phyloP scores from a whole-genome alignment of 2,329 filamentous ascomycete genomes.

The Clarireedia sp. region DNA sequence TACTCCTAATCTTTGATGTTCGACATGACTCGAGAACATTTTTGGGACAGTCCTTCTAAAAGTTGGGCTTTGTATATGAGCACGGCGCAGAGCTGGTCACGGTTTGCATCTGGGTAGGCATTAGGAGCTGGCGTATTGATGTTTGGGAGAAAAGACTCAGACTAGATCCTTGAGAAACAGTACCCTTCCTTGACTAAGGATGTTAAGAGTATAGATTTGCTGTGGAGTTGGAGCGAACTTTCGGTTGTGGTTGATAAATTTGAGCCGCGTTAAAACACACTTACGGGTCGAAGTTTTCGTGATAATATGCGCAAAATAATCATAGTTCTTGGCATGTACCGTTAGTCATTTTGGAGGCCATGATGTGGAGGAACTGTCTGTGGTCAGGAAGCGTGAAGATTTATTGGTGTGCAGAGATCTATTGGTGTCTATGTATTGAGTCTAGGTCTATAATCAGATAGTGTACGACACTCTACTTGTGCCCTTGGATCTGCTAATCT shows the following conservation, averaged over 20 bases:
- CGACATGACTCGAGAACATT: not conserved
- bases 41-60: conserved; percentile 4
- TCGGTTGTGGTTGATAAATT: not conserved
- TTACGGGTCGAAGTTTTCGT: too few relatives aligned
- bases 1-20: conserved; percentile 15
- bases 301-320: too few relatives aligned
- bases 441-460: not conserved
- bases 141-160: conserved; percentile 23
- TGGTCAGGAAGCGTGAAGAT: not conserved
- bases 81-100: conserved; percentile 11
- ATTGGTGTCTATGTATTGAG: not conserved
- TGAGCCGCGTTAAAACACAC: not conserved
- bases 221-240: not conserved
- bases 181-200: conserved; percentile 11
- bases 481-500: conserved; percentile 58
- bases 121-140: conserved; percentile 25
- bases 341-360: too few relatives aligned
- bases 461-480: conserved; percentile 43
- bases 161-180: conserved; percentile 9
- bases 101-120: conserved; percentile 23
- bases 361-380: too few relatives aligned
- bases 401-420: not conserved
- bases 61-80: conserved; percentile 27
- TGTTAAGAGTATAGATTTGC: conserved; percentile 16
- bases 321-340: too few relatives aligned